Base-by-base conservation (phyloP, 306 rosid genomes). In the Datisca glomerata region DNA sequence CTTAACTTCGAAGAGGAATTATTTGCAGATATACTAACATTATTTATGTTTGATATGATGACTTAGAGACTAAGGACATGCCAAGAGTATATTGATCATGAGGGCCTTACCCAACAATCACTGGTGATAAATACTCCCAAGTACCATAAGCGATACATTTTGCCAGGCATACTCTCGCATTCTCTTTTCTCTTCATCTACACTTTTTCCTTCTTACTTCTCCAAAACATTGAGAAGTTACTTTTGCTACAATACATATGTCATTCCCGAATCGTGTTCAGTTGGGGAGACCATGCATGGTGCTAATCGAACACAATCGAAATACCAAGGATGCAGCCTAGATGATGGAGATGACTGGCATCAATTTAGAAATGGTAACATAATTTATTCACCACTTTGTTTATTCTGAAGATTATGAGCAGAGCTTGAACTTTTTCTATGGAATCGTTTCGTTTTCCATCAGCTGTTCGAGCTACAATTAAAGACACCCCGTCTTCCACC, bases 381-480 rank as follows among this genome's bases (percentile, higher is more conserved):
- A 6, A 53, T 53, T 19, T 45, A 46, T 51, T 16, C 39, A 38
- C 22, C 27, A 38, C 35, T 15, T 55, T n/a, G n/a, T n/a, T n/a
- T n/a, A n/a, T n/a, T n/a, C n/a, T n/a, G n/a, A n/a, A n/a, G n/a
- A n/a, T n/a, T n/a, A n/a, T n/a, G n/a, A n/a, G n/a, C n/a, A n/a
- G n/a, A n/a, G n/a, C n/a, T n/a, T n/a, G n/a, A n/a, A n/a, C n/a
- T n/a, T n/a, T n/a, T n/a, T n/a, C n/a, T n/a, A n/a, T n/a, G n/a
- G n/a, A n/a, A n/a, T n/a, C n/a, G 27, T 38, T 49, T 59, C 59
- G 52, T 31, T 66, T 49, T 60, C 36, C 19, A 8, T 37, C 69
- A 91, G 98, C 85, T 58, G 94, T 91, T 53, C 86, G 80, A 33
- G 81, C 98, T 41, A 78, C 94, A 19, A 78, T 91, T 24, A 80